Percentiles rank a stretch among this genome's conserved stretches.
Evolutionary conservation across 176 grass and related monocot species (phyloP).

Genomic region (Carex littledalei): DNA sequence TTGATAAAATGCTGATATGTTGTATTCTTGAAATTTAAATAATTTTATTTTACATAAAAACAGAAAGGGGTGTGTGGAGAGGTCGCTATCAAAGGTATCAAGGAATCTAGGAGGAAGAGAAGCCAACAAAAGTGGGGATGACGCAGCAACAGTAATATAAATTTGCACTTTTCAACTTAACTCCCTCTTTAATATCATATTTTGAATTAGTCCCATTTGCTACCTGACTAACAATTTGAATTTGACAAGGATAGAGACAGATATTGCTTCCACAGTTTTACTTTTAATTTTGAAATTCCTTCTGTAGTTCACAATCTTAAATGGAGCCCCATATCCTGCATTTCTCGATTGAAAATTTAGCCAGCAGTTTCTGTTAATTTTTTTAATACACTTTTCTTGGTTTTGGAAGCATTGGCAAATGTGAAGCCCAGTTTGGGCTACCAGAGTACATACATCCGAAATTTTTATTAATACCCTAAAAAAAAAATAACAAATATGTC

Average conservation of each 20-base stretch:
- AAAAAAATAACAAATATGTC: too few relatives aligned
- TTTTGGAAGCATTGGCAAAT: not conserved
- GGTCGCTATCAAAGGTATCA: not conserved
- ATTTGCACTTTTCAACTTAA: not conserved
- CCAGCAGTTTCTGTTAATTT: not conserved
- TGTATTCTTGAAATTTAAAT: not conserved
- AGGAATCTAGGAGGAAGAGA: not conserved
- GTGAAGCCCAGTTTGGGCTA: not conserved
- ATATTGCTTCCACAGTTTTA: not conserved
- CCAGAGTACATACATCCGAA: not conserved
- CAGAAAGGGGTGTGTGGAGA: not conserved
- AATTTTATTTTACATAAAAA: not conserved
- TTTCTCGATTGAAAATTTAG: not conserved
- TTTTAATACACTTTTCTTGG: not conserved
- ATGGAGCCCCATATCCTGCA: not conserved
- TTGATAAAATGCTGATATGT: not conserved
- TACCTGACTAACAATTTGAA: not conserved
- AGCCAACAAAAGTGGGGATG: slow-evolving; percentile 3
- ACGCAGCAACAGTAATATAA: slow-evolving; percentile 3
- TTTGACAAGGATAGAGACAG: not conserved
- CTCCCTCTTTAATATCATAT: not conserved
- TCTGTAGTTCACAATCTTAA: not conserved
- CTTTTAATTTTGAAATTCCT: not conserved
- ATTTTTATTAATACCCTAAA: too few relatives aligned
- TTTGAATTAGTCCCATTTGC: not conserved